phyloP scores from a whole-genome alignment of 371 early-diverging fungal species.

The Apophysomyces trapeziformis region DNA sequence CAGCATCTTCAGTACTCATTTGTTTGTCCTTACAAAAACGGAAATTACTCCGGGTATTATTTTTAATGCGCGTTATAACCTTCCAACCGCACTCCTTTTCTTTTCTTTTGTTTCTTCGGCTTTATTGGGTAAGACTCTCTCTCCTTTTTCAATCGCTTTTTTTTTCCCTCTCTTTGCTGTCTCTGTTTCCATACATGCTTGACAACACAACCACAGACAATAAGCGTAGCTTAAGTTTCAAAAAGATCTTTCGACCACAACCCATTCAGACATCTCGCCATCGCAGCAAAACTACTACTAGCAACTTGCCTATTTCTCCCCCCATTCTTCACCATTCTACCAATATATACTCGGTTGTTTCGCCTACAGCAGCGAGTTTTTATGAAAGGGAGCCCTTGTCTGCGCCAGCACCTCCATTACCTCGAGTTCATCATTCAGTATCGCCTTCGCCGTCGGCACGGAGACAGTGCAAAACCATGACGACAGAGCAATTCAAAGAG shows the following conservation, averaged over 20 bases:
- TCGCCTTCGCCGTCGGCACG: slow-evolving; percentile 2
- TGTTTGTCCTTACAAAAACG: too few relatives aligned
- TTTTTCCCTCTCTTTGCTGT: slow-evolving; percentile 3
- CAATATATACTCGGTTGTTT: slow-evolving; percentile 19
- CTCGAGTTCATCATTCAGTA: slow-evolving; percentile 4
- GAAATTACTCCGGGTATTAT: too few relatives aligned
- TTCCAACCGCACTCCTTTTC: not conserved
- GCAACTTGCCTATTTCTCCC: slow-evolving; percentile 20
- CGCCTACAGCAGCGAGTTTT: slow-evolving; percentile 12
- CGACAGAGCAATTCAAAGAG: slow-evolving; percentile 10
- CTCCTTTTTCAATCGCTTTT: not conserved
- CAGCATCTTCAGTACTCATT: too few relatives aligned
- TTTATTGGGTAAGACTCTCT: too few relatives aligned
- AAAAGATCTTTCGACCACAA: slow-evolving; percentile 19
- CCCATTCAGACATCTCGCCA: slow-evolving; percentile 9
- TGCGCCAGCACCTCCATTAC: not conserved
- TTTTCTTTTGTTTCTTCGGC: slow-evolving; percentile 1
- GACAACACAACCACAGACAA: slow-evolving; percentile 14
- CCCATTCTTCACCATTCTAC: slow-evolving; percentile 14
- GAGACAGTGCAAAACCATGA: slow-evolving; percentile 6
- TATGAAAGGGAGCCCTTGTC: not conserved
- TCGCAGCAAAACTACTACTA: slow-evolving; percentile 7
- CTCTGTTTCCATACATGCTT: slow-evolving; percentile 12
- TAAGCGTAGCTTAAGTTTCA: slow-evolving; percentile 18
- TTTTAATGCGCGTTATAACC: not conserved